Conservation (phyloP, 1,139 yeast species). For the Lodderomyces elongisporus region DNA sequence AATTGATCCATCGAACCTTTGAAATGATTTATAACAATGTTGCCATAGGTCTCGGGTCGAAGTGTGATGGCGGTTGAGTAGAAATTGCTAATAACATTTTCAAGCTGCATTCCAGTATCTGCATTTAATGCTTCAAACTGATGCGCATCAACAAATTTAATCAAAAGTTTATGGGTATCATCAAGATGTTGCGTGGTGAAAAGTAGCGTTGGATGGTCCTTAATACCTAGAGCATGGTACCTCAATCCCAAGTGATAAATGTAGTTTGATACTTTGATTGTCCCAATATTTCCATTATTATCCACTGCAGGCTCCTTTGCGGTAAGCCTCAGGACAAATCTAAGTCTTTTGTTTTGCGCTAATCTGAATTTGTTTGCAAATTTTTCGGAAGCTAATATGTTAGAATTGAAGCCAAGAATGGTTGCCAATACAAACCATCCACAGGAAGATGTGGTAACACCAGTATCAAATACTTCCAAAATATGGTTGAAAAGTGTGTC, state of each 20-base stretch:
- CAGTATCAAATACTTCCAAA: too few relatives aligned
- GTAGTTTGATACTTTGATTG: too few relatives aligned
- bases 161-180: conserved; percentile 27
- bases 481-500: too few relatives aligned
- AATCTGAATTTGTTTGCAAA: conserved; percentile 28
- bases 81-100: conserved; percentile 31
- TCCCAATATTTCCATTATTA: too few relatives aligned
- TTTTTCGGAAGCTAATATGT: conserved; percentile 23
- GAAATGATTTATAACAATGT: conserved; percentile 22
- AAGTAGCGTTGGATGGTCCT: conserved; percentile 36
- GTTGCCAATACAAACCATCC: too few relatives aligned
- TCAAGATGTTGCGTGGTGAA: conserved; percentile 41
- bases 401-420: too few relatives aligned
- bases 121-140: conserved; percentile 12
- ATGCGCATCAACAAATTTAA: conserved; percentile 15
- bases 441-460: too few relatives aligned
- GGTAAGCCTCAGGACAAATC: conserved; percentile 30
- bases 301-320: too few relatives aligned
- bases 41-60: conserved; percentile 31
- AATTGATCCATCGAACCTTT: conserved; percentile 24
- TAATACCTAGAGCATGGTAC: conserved; percentile 18
- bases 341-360: conserved; percentile 34
- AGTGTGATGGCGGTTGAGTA: conserved; percentile 41
- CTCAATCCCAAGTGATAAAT: conserved; percentile 42
- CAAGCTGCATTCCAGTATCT: too few relatives aligned